These are phyloP conservation scores for Monilinia fructicola DNA, from an alignment of 2,329 filamentous ascomycete genomes.

Conservation along the genomic window DNA sequence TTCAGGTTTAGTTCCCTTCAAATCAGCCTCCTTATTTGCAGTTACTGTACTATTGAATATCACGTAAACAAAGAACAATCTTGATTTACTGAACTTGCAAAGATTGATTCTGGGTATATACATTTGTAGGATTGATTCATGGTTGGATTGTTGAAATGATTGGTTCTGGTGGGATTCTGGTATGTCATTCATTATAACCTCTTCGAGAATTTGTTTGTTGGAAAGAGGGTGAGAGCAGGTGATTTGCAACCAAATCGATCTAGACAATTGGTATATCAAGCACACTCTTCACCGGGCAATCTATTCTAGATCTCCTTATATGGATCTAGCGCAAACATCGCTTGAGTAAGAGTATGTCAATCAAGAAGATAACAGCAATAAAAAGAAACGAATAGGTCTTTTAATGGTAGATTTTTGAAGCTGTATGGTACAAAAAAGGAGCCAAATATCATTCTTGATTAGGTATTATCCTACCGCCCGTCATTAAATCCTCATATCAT, in stretches of 20 bases:
- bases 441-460: slow-evolving; percentile 2
- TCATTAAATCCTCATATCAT: background rate
- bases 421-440: background rate
- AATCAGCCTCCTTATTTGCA: too few species aligned
- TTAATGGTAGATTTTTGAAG: background rate
- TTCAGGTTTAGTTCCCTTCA: background rate
- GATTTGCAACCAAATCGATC: background rate
- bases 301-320: background rate
- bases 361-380: background rate
- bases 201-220: background rate
- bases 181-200: background rate
- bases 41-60: background rate
- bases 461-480: background rate
- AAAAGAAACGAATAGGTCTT: background rate
- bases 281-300: background rate
- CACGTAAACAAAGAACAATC: background rate
- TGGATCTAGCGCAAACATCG: background rate
- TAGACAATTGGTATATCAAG: background rate
- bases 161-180: background rate
- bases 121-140: background rate
- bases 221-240: background rate
- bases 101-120: background rate
- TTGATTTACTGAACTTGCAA: background rate
- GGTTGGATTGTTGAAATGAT: background rate
- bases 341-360: background rate